A percentile compares a stretch with the other conserved stretches of the same genome.
Conservation (phyloP, 805 yeast genomes). For the Candida wancherniae region DNA sequence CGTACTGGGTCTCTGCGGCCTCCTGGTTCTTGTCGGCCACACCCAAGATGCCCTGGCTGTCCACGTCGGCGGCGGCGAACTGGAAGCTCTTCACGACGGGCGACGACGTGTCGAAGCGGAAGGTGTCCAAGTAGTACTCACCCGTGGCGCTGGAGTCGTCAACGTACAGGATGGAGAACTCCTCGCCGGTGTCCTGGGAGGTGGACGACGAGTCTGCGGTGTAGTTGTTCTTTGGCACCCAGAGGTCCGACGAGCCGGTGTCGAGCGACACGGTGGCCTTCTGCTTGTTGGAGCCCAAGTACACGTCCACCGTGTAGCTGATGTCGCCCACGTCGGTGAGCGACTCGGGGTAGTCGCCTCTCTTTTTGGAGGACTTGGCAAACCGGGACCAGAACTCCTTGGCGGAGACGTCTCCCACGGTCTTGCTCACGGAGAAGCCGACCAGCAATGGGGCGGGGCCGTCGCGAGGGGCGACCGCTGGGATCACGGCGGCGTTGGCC, state of each 20-base stretch:
- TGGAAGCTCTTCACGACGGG: conserved; percentile 8
- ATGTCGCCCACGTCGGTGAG: conserved; percentile 6
- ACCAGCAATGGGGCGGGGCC: conserved; percentile 8
- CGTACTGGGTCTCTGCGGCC: conserved; percentile 4
- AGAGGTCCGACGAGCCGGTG: conserved; percentile 41
- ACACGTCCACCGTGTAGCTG: conserved; percentile 8
- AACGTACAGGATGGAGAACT: conserved; percentile 8
- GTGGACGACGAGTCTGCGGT: conserved; percentile 2
- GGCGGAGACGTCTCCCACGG: conserved; percentile 1
- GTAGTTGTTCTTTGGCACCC: conserved; percentile 22
- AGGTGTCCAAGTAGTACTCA: conserved; percentile 9
- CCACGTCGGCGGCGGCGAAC: conserved; percentile 8
- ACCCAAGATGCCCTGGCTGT: conserved; percentile 10
- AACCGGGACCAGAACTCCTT: conserved; percentile 1
- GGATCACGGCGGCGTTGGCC: too few relatives aligned
- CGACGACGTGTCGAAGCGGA: conserved; percentile 2
- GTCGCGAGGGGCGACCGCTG: too few relatives aligned
- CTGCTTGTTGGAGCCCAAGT: conserved; percentile 26
- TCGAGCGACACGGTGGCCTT: conserved; percentile 30
- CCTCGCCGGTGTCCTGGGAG: conserved; percentile 5
- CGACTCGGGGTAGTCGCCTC: conserved; percentile 6
- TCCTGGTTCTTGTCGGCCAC: conserved; percentile 11
- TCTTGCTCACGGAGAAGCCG: conserved; percentile 8
- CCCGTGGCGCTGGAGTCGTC: conserved; percentile 8
- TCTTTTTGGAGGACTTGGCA: neutral